Evolutionary conservation across 805 yeast genomes (phyloP), one percentile per base, ranked within the genome.

Genomic region (Cyberlindnera suaveolens): DNA sequence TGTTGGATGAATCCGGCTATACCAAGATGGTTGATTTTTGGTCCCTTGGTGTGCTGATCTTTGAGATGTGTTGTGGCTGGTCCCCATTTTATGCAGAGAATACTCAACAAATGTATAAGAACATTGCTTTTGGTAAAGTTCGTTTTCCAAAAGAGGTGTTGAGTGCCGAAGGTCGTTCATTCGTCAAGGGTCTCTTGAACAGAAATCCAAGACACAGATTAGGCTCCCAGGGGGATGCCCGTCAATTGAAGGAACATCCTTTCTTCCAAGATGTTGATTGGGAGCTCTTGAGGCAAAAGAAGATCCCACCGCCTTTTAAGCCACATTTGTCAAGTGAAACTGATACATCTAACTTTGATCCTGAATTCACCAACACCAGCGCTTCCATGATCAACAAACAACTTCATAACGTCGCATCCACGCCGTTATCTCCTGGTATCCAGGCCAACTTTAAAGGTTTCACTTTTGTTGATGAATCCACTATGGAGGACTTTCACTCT

Each of bases 61-160:
- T 93, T 65, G 99, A 93, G 68, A 93, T 93, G 99, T 90, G 98
- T 65, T 93, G 98, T 68, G 99, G 99, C 40, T 93, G 98, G 99
- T 85, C 96, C 5, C 99, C 99, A 43, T 93, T 93, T 64, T 93
- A 88, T 59, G 99, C 98, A 23, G 97, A 91, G 50, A 91, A 88
- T 64, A 89, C 96, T 40, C 98, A 93, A 69, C 96, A 93, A 65
- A 93, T 93, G 99, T 93, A 93, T 68, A 93, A 91, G 69, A 93
- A 93, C 67, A 93, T 93, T 69, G 99, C 98, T 5, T 93, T 89
- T 66, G 99, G 99, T 49, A 93, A 91, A 64, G 98, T 93, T 36
- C 77, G 96, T 58, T 93, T 93, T 65, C 99, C 99, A 39, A 88
- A 91, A 63, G 99, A 93, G 61, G 95, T 93, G 19, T 70, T 93